Evolutionary conservation across 139 green algal genomes (phyloP).

Genomic region (Picochlorum sp.): DNA sequence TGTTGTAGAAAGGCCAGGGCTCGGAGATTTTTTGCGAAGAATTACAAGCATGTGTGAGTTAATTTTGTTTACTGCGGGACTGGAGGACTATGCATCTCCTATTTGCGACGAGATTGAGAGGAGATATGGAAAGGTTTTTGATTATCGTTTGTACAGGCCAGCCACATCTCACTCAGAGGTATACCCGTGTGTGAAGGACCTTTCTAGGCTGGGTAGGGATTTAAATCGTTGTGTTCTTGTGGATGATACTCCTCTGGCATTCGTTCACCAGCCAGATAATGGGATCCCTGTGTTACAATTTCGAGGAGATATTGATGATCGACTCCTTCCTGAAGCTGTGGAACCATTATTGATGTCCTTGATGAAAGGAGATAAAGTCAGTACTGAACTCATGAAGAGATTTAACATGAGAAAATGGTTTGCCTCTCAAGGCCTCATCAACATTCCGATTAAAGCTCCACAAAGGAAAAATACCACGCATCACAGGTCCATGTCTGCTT

Average conservation of each 20-base stretch:
- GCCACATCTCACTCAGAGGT: conserved; percentile 26
- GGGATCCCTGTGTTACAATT: conserved; percentile 76
- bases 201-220: conserved; percentile 52
- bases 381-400: conserved; percentile 38
- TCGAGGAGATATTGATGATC: conserved; percentile 63
- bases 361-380: conserved; percentile 37
- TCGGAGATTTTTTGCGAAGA: conserved; percentile 55
- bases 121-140: conserved; percentile 20
- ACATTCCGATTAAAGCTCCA: not conserved
- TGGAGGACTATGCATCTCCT: conserved; percentile 75
- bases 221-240: conserved; percentile 66
- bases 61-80: conserved; percentile 79
- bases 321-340: conserved; percentile 67
- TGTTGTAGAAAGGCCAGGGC: conserved; percentile 73
- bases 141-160: conserved; percentile 31
- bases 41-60: conserved; percentile 40
- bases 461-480: not conserved
- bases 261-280: conserved; percentile 74
- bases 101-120: conserved; percentile 62
- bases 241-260: conserved; percentile 84
- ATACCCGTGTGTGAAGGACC: conserved; percentile 87
- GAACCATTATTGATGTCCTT: conserved; percentile 63
- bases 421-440: conserved; percentile 16
- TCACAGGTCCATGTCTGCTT: too few relatives aligned
- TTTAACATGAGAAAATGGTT: conserved; percentile 69